phyloP scores from a whole-genome alignment of 257 asterid genomes.

The Salvia splendens region DNA sequence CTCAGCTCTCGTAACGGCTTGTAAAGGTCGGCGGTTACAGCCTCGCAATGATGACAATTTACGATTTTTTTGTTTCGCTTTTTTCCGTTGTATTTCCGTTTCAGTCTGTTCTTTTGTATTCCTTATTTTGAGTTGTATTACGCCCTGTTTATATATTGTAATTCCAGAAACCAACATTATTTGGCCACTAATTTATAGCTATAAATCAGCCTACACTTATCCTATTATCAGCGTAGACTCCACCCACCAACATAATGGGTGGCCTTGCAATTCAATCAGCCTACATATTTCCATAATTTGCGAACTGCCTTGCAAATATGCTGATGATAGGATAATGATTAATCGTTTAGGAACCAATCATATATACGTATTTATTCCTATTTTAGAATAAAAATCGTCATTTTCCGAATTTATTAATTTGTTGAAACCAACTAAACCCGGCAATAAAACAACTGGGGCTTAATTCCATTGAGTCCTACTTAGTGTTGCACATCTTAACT shows the following conservation, averaged over 20 bases:
- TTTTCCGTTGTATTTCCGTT: too few relatives aligned
- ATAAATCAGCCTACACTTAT: slow-evolving; percentile 3
- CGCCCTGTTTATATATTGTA: too few relatives aligned
- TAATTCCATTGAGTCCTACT: slow-evolving; percentile 53
- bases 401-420: slow-evolving; percentile 8
- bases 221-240: slow-evolving; percentile 31
- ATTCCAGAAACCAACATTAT: too few relatives aligned
- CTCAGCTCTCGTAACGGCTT: too few relatives aligned
- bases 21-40: too few relatives aligned
- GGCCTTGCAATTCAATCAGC: slow-evolving; percentile 45
- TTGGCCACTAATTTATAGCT: neutral
- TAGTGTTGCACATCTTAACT: slow-evolving; percentile 39
- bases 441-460: slow-evolving; percentile 26
- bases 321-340: slow-evolving; percentile 40
- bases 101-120: too few relatives aligned
- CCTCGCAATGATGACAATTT: too few relatives aligned
- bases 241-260: slow-evolving; percentile 69
- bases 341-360: slow-evolving; percentile 34
- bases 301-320: slow-evolving; percentile 50
- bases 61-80: too few relatives aligned
- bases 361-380: neutral
- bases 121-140: too few relatives aligned
- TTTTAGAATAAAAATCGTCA: neutral
- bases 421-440: slow-evolving; percentile 44
- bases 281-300: slow-evolving; percentile 49